phyloP scores from a whole-genome alignment of 345 rosid genomes.

The Brassica carinata region DNA sequence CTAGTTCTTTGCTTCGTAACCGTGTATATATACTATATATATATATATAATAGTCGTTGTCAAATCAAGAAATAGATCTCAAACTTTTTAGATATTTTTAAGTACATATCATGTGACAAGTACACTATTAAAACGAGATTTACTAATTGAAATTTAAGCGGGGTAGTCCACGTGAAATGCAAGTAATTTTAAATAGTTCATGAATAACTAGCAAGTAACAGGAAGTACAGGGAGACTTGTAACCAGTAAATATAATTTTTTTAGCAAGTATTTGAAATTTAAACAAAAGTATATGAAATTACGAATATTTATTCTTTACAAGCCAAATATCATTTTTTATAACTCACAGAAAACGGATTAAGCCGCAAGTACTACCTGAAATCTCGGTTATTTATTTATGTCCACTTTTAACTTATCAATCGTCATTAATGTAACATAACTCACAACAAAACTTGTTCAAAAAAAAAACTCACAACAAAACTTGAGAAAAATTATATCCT shows the following conservation, averaged over 20 bases:
- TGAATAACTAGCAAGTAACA: not conserved
- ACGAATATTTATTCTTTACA: not conserved
- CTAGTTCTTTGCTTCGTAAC: not conserved
- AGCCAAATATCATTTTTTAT: not conserved
- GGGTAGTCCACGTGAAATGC: not conserved
- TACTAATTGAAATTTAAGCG: not conserved
- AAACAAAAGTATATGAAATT: not conserved
- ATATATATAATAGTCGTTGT: not conserved
- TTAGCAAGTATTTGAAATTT: not conserved
- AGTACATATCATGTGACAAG: not conserved
- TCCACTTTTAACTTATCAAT: not conserved
- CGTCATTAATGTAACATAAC: not conserved
- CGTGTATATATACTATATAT: not conserved
- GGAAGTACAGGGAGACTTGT: not conserved
- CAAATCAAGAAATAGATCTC: not conserved
- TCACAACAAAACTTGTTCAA: not conserved
- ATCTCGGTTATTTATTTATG: not conserved
- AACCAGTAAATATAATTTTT: not conserved
- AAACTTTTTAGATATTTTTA: not conserved
- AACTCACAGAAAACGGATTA: not conserved
- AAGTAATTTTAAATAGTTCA: not conserved
- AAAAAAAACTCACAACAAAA: not conserved
- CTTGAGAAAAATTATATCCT: not conserved
- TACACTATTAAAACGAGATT: not conserved
- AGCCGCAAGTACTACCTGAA: not conserved